Conservation (phyloP, 108 stramenopile species). For the Aurantiochytrium sp. region DNA sequence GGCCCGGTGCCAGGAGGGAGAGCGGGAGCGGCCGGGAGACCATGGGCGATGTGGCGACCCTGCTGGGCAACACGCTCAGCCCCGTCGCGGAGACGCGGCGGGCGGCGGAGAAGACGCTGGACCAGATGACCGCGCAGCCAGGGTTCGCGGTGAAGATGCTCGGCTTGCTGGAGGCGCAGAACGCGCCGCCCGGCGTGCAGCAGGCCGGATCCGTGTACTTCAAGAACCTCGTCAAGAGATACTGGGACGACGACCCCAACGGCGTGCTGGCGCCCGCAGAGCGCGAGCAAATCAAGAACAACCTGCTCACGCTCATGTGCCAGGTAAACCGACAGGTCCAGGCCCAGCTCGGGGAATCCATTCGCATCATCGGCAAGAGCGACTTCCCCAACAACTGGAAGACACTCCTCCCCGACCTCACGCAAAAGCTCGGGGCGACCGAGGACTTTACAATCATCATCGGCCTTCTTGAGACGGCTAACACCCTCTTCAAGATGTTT, state of each 20-base stretch:
- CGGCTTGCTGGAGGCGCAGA: background rate
- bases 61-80: background rate
- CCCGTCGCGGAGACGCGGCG: background rate
- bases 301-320: constrained; percentile 91
- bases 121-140: background rate
- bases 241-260: constrained; percentile 58
- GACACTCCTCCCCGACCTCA: constrained; percentile 76
- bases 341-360: constrained; percentile 78
- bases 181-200: background rate
- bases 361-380: constrained; percentile 76
- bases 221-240: constrained; percentile 90
- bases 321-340: constrained; percentile 77
- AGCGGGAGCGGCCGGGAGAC: background rate
- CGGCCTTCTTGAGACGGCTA: constrained; percentile 87
- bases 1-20: no score
- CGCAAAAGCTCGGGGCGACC: constrained; percentile 56
- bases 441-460: constrained; percentile 66
- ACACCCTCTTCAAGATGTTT: constrained; percentile 85
- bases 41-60: background rate
- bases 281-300: constrained; percentile 72
- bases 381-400: constrained; percentile 94
- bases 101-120: background rate
- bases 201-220: constrained; percentile 78
- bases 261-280: constrained; percentile 45
- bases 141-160: background rate